phyloP scores from a whole-genome alignment of 2,329 filamentous ascomycete genomes.

The Apiospora pterosperma region DNA sequence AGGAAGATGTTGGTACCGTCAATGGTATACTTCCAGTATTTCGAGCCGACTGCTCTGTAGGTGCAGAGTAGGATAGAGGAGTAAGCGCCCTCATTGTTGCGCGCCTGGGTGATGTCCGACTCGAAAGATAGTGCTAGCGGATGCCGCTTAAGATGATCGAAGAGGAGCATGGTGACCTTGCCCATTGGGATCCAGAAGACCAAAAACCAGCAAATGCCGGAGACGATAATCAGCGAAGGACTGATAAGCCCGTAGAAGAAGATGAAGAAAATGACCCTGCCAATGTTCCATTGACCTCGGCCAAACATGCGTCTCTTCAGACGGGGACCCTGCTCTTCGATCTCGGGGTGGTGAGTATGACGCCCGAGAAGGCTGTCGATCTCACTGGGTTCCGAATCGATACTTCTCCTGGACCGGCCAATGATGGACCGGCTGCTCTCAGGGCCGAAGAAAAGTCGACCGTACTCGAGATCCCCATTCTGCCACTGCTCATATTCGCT shows the following conservation, averaged over 20 bases:
- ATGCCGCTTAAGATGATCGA: slow-evolving; percentile 88
- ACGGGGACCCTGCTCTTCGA: slow-evolving; percentile 29
- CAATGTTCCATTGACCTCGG: slow-evolving; percentile 91
- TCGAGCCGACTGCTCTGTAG: slow-evolving; percentile 87
- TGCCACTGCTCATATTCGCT: slow-evolving; percentile 99
- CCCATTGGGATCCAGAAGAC: slow-evolving; percentile 99
- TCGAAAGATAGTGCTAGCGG: slow-evolving; percentile 92
- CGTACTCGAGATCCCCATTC: slow-evolving; percentile 93
- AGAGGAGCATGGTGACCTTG: slow-evolving; percentile 84
- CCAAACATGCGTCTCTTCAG: slow-evolving; percentile 88
- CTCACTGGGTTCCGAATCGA: slow-evolving; percentile 81
- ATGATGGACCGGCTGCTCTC: slow-evolving; percentile 73
- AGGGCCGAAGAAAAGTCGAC: slow-evolving; percentile 92
- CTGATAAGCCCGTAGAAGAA: slow-evolving; percentile 94
- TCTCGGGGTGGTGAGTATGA: slow-evolving; percentile 33
- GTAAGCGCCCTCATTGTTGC: slow-evolving; percentile 67
- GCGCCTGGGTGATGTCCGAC: slow-evolving; percentile 73
- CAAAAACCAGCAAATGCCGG: slow-evolving; percentile 87
- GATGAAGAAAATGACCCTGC: slow-evolving; percentile 90
- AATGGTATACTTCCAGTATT: slow-evolving; percentile 99
- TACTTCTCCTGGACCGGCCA: slow-evolving; percentile 80
- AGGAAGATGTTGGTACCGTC: slow-evolving; percentile 99
- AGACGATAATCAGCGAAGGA: slow-evolving; percentile 81
- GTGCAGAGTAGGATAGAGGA: slow-evolving; percentile 92
- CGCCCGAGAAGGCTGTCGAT: slow-evolving; percentile 82